A percentile compares a stretch with the other conserved stretches of the same genome.
Conservation (phyloP, 176 grass and related monocot species). For the Bonia amplexicaulis region DNA sequence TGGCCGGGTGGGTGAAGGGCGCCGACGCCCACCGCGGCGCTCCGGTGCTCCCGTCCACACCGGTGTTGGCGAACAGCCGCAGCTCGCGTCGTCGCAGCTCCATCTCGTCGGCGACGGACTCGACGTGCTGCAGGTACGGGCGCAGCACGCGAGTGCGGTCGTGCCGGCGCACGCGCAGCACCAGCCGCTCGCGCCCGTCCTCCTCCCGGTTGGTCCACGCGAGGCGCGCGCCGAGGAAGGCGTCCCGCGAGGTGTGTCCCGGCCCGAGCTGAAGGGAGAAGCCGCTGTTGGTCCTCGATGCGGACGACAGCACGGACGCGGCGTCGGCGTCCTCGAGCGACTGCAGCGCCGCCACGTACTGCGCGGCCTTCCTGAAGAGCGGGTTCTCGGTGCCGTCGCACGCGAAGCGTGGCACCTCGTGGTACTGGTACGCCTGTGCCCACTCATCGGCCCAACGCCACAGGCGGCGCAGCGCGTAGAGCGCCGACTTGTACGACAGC, state of each 20-base stretch:
- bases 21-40: conserved; percentile 39
- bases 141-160: conserved; percentile 57
- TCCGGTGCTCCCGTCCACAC: not conserved
- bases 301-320: conserved; percentile 33
- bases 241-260: conserved; percentile 32
- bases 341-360: conserved; percentile 52
- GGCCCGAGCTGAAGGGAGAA: conserved; percentile 37
- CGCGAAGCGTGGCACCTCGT: conserved; percentile 48
- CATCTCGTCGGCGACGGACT: conserved; percentile 62
- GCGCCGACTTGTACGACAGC: conserved; percentile 54
- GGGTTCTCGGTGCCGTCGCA: conserved; percentile 41
- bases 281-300: conserved; percentile 29
- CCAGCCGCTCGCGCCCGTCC: not conserved
- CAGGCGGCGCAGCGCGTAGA: conserved; percentile 31
- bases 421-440: conserved; percentile 71
- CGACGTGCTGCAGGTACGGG: conserved; percentile 63
- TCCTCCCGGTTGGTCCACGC: conserved; percentile 11
- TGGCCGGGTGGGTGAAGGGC: conserved; percentile 75
- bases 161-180: conserved; percentile 54
- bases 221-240: conserved; percentile 49
- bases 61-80: conserved; percentile 45
- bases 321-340: conserved; percentile 49
- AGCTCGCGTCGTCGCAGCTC: conserved; percentile 49
- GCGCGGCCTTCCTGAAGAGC: conserved; percentile 35
- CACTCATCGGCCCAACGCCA: conserved; percentile 66